Evolutionary conservation across 768 basidiomycete species (phyloP).

Genomic region (Tulasnella sp.): DNA sequence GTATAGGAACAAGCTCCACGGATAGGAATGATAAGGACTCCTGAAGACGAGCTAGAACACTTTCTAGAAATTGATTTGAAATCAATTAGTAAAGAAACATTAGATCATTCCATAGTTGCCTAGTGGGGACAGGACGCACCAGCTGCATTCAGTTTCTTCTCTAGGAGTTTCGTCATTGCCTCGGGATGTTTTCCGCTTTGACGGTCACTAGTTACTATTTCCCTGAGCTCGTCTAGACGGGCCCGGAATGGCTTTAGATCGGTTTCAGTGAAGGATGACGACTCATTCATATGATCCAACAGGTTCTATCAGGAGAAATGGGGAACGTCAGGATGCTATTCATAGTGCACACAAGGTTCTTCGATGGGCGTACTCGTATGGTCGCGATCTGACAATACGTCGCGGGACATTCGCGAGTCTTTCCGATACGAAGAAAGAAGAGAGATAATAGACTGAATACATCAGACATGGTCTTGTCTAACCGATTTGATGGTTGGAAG

Average conservation of each 20-base stretch:
- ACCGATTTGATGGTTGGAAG: slow-evolving; percentile 61
- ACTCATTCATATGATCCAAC: slow-evolving; percentile 89
- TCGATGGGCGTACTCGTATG: slow-evolving; percentile 70
- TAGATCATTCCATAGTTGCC: slow-evolving; percentile 7
- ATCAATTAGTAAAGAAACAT: not conserved
- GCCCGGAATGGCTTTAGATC: slow-evolving; percentile 81
- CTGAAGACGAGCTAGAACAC: slow-evolving; percentile 61
- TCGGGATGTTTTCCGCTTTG: slow-evolving; percentile 72
- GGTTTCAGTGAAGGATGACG: slow-evolving; percentile 81
- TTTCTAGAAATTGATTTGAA: slow-evolving; percentile 38
- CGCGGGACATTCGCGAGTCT: slow-evolving; percentile 86
- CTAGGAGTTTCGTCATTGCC: slow-evolving; percentile 77
- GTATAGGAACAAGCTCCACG: slow-evolving; percentile 78
- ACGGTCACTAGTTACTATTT: slow-evolving; percentile 73
- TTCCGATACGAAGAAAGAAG: slow-evolving; percentile 96
- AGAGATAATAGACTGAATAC: slow-evolving; percentile 91
- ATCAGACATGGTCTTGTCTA: slow-evolving; percentile 91
- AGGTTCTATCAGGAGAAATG: slow-evolving; percentile 53
- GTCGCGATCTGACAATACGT: slow-evolving; percentile 93
- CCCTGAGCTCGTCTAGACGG: slow-evolving; percentile 66
- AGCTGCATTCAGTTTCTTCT: slow-evolving; percentile 82
- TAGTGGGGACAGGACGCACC: slow-evolving; percentile 39
- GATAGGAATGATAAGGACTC: slow-evolving; percentile 79
- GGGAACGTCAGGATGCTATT: not conserved
- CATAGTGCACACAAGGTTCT: not conserved